Conservation (phyloP, 139 green algal genomes). For the Chloropicon primus region DNA sequence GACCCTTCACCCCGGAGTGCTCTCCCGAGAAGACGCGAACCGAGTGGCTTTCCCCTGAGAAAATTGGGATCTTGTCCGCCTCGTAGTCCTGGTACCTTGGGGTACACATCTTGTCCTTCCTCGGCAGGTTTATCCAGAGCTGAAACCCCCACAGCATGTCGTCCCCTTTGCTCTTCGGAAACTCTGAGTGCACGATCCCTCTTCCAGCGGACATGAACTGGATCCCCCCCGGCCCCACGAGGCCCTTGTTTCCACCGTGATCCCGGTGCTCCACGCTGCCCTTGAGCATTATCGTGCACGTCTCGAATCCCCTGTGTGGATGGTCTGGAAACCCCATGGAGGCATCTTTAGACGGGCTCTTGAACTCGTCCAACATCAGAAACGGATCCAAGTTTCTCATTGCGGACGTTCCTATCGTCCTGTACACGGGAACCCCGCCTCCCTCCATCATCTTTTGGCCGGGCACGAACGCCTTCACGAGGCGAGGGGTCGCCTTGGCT, state of each 20-base stretch:
- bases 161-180: slow-evolving; percentile 6
- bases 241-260: slow-evolving; percentile 57
- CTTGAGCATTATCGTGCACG: slow-evolving; percentile 75
- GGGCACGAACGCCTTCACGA: slow-evolving; percentile 32
- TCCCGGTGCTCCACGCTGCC: slow-evolving; percentile 75
- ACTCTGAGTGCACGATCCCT: slow-evolving; percentile 63
- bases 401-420: slow-evolving; percentile 53
- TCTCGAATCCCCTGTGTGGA: slow-evolving; percentile 72
- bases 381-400: slow-evolving; percentile 73
- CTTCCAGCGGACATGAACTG: slow-evolving; percentile 78
- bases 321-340: slow-evolving; percentile 63
- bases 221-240: slow-evolving; percentile 69
- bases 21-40: slow-evolving; percentile 70
- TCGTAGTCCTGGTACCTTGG: slow-evolving; percentile 71
- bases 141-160: slow-evolving; percentile 63
- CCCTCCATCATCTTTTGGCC: slow-evolving; percentile 58
- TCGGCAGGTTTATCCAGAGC: slow-evolving; percentile 79
- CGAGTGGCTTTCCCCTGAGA: slow-evolving; percentile 15
- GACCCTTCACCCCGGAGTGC: slow-evolving; percentile 9
- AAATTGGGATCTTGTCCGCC: slow-evolving; percentile 49
- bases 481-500: neutral
- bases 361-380: slow-evolving; percentile 67
- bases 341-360: slow-evolving; percentile 34
- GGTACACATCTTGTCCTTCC: slow-evolving; percentile 66
- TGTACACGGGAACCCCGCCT: slow-evolving; percentile 57